A percentile compares a stretch with the other conserved stretches of the same genome.
Evolutionary conservation across 176 grass and related monocot genomes (phyloP).

Genomic region (Zoysia pacifica): DNA sequence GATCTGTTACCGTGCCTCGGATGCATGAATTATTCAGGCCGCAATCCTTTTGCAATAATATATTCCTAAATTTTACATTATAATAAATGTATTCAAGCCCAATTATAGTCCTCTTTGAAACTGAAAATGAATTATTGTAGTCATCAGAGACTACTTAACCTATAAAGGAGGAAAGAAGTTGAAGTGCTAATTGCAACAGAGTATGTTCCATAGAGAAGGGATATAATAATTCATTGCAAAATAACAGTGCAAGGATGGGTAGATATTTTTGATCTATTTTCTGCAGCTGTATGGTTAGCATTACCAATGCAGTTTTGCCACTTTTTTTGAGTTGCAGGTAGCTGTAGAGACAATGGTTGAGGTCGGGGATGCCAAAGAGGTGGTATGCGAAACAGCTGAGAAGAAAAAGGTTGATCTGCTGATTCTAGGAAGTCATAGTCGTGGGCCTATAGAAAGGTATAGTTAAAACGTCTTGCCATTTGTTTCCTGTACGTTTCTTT

Average conservation of each 20-base stretch:
- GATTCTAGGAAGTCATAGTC: constrained; percentile 65
- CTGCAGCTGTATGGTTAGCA: background rate
- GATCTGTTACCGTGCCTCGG: background rate
- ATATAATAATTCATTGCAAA: background rate
- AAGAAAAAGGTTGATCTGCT: constrained; percentile 62
- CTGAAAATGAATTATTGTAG: background rate
- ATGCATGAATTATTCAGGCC: background rate
- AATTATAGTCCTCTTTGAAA: background rate
- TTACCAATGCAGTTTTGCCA: background rate
- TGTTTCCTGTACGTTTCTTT: background rate
- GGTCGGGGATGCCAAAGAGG: constrained; percentile 71
- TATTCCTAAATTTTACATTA: background rate
- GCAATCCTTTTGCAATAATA: too few species aligned
- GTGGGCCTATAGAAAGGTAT: constrained; percentile 64
- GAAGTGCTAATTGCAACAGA: background rate
- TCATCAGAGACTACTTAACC: background rate
- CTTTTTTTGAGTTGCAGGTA: constrained; percentile 38
- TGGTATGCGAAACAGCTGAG: constrained; percentile 62
- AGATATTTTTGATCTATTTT: background rate
- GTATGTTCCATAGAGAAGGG: background rate
- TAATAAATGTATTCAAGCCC: background rate
- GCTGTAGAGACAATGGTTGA: constrained; percentile 52
- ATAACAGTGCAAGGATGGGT: background rate
- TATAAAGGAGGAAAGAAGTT: background rate
- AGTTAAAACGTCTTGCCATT: background rate